Conservation (phyloP, 148 eudicot genomes). For the Camellia japonica region DNA sequence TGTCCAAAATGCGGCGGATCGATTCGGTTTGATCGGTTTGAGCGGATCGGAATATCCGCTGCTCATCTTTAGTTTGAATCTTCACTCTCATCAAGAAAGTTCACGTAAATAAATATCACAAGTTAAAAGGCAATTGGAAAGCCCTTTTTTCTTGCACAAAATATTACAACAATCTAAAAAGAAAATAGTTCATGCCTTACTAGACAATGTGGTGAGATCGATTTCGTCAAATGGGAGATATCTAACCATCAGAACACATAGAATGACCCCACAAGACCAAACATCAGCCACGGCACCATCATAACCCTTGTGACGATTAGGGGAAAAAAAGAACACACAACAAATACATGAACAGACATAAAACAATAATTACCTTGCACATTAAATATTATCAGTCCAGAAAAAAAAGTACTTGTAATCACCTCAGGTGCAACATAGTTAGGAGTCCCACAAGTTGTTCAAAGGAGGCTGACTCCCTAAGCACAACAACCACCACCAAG, state of each 20-base stretch:
- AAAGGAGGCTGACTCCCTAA: constrained; percentile 85
- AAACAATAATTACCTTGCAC: neutral
- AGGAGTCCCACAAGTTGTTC: constrained; percentile 97
- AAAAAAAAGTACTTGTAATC: constrained; percentile 8
- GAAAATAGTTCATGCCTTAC: constrained; percentile 59
- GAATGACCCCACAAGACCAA: constrained; percentile 98
- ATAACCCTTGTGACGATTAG: constrained; percentile 88
- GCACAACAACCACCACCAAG: constrained; percentile 18
- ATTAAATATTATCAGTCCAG: neutral
- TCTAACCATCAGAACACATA: constrained; percentile 90
- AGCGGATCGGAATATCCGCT: no score
- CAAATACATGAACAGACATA: neutral
- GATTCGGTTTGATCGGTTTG: no score
- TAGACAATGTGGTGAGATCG: constrained; percentile 85
- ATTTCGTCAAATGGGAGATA: constrained; percentile 97
- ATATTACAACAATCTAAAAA: neutral
- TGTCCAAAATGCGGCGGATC: no score
- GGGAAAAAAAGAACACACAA: neutral
- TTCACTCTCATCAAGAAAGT: neutral
- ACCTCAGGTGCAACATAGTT: constrained; percentile 99
- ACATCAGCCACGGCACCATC: constrained; percentile 94
- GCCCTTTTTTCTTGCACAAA: neutral
- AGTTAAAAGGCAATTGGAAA: neutral
- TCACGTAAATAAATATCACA: neutral
- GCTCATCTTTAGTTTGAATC: neutral